Evolutionary conservation across 2,329 filamentous ascomycete species (phyloP).

Genomic region (Cordyceps cateniannulata): DNA sequence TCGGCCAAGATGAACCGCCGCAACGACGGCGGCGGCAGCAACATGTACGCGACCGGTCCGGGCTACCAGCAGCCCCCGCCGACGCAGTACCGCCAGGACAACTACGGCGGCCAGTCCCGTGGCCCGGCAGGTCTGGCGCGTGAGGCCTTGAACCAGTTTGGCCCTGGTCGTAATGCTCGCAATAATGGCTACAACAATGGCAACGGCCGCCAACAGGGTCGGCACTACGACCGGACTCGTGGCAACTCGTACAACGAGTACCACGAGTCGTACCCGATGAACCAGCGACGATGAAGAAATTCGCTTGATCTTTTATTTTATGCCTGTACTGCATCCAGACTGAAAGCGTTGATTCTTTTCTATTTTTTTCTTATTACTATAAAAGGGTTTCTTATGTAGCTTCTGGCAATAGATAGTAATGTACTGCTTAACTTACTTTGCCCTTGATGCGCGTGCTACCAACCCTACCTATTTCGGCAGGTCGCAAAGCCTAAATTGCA

Average conservation of each 20-base stretch:
- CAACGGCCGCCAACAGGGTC: background rate
- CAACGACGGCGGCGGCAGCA: background rate
- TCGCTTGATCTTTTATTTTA: background rate
- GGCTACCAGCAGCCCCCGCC: slow-evolving; percentile 10
- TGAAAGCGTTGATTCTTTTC: slow-evolving; percentile 8
- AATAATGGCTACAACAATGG: background rate
- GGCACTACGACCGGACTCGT: slow-evolving; percentile 2
- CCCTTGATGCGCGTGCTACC: background rate
- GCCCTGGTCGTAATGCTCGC: background rate
- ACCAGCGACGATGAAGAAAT: background rate
- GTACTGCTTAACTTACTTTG: background rate
- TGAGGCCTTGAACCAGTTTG: slow-evolving; percentile 5
- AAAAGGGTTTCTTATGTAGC: background rate
- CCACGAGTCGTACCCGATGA: slow-evolving; percentile 11
- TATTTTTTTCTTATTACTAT: background rate
- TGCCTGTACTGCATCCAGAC: background rate
- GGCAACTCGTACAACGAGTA: slow-evolving; percentile 9
- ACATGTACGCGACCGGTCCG: slow-evolving; percentile 1
- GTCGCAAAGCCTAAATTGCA: no score
- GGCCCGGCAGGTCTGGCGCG: slow-evolving; percentile 4
- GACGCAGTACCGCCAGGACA: background rate
- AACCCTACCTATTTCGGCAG: no score
- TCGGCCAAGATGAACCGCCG: slow-evolving; percentile 3
- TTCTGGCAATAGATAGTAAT: background rate
- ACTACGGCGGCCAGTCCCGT: background rate